Conservation (phyloP, 208 protist species). For the Leishmania braziliensis region DNA sequence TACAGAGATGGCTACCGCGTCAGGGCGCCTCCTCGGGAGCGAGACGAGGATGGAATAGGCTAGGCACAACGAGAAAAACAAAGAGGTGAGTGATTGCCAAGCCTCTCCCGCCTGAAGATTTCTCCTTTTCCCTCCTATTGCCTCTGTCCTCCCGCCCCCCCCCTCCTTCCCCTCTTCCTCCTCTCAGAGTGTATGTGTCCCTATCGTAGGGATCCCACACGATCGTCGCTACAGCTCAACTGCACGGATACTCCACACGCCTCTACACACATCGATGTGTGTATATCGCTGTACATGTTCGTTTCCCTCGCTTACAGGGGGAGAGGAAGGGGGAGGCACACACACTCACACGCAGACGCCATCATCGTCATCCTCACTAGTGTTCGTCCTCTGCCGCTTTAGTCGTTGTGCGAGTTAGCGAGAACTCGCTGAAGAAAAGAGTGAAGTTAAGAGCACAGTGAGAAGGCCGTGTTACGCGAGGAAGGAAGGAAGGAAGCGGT, state of each 20-base stretch:
- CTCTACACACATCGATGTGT: background rate
- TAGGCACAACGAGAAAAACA: background rate
- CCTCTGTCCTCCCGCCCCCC: background rate
- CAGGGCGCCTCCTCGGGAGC: background rate
- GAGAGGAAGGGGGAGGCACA: background rate
- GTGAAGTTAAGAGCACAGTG: no score
- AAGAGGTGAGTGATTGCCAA: background rate
- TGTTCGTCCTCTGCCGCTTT: background rate
- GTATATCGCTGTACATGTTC: background rate
- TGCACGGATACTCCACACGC: background rate
- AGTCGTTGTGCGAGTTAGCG: background rate
- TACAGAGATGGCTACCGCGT: background rate
- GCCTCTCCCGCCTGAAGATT: background rate
- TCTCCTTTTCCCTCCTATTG: background rate
- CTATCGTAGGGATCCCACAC: background rate
- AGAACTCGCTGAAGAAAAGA: no score
- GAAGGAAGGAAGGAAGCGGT: background rate
- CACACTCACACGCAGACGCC: background rate
- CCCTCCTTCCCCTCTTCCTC: background rate
- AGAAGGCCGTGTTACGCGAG: background rate
- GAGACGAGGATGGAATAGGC: background rate
- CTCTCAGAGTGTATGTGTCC: background rate
- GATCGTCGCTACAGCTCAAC: background rate
- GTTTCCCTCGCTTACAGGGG: background rate
- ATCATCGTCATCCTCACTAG: slow-evolving; percentile 2